Base-by-base conservation (phyloP, 2,329 filamentous ascomycete species). In the Colletotrichum tropicale region DNA sequence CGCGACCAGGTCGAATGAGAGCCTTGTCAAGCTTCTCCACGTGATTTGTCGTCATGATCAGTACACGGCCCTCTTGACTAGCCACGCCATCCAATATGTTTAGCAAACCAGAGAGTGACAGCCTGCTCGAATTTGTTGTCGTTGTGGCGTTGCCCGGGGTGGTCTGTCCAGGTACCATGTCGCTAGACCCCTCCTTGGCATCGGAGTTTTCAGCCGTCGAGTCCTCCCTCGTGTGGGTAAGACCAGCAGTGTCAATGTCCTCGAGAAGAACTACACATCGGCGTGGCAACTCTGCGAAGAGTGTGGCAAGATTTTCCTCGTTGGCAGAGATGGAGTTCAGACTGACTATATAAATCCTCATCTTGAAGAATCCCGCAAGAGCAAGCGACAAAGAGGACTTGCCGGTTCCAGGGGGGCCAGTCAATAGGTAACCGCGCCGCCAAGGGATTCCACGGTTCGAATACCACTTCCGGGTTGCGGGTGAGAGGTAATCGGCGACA, bases 381-480 rank as follows among this genome's bases (percentile, higher is more conserved):
- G 94, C 93, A 56, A 95, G 89, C 77, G 91, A 93, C 2, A 95
- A 87, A 61, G 92, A 94, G 60, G 92, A 94, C 84, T 96, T 97
- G 16, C 95, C 94, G 0, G 94, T 96, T 1, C 95, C 94, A 0
- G 94, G 94, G 0, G 95, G 94, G 0, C 95, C 95, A 78, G 96
- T 88, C 18, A 98, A 91, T 0, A 98, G 89, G 80, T 97, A 98
- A 0, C 95, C 96, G 6, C 95, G 90, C 16, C 95, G 91, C 82
- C 98, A 98, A 0, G 96, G 95, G 34, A 98, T 96, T 1, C 95
- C 95, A 8, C 95, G 90, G 78, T 95, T 94, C 0, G 93, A 89
- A 81, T 98, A 98, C 95, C 95, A 98, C n/a, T 92, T 88, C 60
- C 90, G 87, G 1, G 92, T 93, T 15, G 86, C 84, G 0, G 91